Conservation (phyloP, 345 rosid species). For the Lumnitzera racemosa region DNA sequence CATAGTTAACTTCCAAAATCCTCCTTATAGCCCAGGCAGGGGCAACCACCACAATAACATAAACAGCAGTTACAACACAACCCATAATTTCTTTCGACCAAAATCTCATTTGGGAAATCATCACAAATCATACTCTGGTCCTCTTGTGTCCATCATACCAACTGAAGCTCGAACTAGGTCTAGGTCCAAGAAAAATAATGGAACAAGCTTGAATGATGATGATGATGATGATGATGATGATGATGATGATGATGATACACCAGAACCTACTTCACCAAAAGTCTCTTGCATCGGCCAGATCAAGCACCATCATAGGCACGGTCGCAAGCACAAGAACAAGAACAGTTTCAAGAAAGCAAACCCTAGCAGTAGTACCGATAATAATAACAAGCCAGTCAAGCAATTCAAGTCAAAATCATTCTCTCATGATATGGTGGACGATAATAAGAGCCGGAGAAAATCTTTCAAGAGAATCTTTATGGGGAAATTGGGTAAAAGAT, state of each 20-base stretch:
- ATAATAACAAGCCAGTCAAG: too few relatives aligned
- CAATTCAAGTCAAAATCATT: too few relatives aligned
- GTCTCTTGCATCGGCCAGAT: constrained; percentile 89
- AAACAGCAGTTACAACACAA: constrained; percentile 8
- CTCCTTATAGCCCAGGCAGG: constrained; percentile 59
- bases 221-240: constrained; percentile 12
- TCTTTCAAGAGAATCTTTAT: too few relatives aligned
- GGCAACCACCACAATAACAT: constrained; percentile 17
- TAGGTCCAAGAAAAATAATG: constrained; percentile 10
- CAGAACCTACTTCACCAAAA: constrained; percentile 83
- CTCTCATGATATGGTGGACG: too few relatives aligned
- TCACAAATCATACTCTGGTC: constrained; percentile 45
- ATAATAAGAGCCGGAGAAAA: too few relatives aligned
- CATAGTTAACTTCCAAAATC: constrained; percentile 38
- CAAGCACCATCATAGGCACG: constrained; percentile 46
- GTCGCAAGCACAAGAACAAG: constrained; percentile 7
- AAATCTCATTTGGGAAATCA: too few relatives aligned
- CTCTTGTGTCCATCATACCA: constrained; percentile 51
- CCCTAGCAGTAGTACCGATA: too few relatives aligned
- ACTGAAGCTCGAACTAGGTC: constrained; percentile 42
- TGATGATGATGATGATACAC: constrained; percentile 13
- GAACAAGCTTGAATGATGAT: constrained; percentile 6
- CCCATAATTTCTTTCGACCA: constrained; percentile 1
- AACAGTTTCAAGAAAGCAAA: neutral
- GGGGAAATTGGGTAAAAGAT: too few relatives aligned